phyloP scores from a whole-genome alignment of 257 asterid species.

The Plantago elongata region DNA sequence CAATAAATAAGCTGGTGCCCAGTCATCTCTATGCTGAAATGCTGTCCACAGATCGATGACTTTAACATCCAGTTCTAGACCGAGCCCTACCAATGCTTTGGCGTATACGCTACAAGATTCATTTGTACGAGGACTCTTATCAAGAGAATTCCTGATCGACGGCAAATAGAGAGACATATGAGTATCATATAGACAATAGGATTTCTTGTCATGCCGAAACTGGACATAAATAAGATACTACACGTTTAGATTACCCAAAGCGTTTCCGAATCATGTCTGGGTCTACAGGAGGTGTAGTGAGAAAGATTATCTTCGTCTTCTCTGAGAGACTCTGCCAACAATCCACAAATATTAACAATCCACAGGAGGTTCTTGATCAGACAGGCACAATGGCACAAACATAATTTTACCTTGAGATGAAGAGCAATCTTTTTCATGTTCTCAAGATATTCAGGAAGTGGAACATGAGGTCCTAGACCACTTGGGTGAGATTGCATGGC shows the following conservation, averaged over 20 bases:
- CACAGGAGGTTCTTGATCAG: neutral
- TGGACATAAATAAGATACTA: neutral
- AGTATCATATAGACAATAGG: neutral
- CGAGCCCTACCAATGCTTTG: conserved; percentile 50
- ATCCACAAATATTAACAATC: conserved; percentile 6
- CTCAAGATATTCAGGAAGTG: conserved; percentile 41
- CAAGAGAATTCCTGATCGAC: conserved; percentile 23
- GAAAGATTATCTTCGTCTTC: conserved; percentile 36
- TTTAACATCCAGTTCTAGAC: conserved; percentile 43
- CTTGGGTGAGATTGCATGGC: conserved; percentile 33
- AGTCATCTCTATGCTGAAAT: conserved; percentile 50
- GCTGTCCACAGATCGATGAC: conserved; percentile 62
- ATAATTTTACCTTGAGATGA: conserved; percentile 20
- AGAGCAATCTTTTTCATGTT: conserved; percentile 48
- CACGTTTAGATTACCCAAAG: conserved; percentile 31
- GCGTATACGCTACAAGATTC: conserved; percentile 45
- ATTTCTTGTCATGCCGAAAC: neutral
- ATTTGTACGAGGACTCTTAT: conserved; percentile 42
- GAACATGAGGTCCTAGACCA: conserved; percentile 46
- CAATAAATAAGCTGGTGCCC: conserved; percentile 49
- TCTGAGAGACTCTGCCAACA: conserved; percentile 37
- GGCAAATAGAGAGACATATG: neutral
- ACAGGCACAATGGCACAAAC: neutral
- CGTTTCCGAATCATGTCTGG: conserved; percentile 28
- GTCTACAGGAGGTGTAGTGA: conserved; percentile 48